Conservation (phyloP, 768 basidiomycete genomes). For the Tulasnella sp. region DNA sequence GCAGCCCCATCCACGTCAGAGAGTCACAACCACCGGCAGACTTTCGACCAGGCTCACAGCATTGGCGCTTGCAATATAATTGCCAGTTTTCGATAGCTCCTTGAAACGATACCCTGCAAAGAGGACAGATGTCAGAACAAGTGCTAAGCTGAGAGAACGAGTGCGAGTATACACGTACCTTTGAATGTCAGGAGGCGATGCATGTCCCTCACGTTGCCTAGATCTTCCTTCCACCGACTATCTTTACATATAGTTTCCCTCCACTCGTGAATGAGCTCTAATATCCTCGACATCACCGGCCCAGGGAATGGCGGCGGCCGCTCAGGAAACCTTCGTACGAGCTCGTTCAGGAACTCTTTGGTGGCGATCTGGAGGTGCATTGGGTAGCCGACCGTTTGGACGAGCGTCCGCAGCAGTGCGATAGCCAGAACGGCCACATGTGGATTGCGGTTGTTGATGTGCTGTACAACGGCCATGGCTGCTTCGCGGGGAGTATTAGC, state of each 20-base stretch:
- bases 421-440: slow-evolving; percentile 84
- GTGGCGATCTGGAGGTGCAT: slow-evolving; percentile 95
- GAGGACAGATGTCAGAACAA: not conserved
- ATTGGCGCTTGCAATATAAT: slow-evolving; percentile 16
- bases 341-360: slow-evolving; percentile 97
- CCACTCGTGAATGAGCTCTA: slow-evolving; percentile 90
- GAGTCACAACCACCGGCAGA: slow-evolving; percentile 36
- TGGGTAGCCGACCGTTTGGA: slow-evolving; percentile 93
- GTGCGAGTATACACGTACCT: slow-evolving; percentile 38
- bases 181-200: slow-evolving; percentile 89
- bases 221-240: slow-evolving; percentile 90
- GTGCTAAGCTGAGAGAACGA: not conserved
- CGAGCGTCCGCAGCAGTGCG: slow-evolving; percentile 79
- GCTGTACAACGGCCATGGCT: slow-evolving; percentile 70
- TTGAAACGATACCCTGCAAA: slow-evolving; percentile 27
- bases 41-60: slow-evolving; percentile 6
- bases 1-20: not conserved
- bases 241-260: slow-evolving; percentile 86
- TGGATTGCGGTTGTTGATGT: slow-evolving; percentile 88
- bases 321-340: slow-evolving; percentile 96
- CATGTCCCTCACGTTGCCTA: slow-evolving; percentile 98
- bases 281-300: slow-evolving; percentile 87
- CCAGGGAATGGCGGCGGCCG: slow-evolving; percentile 92
- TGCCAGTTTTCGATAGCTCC: slow-evolving; percentile 22
- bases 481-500: slow-evolving; percentile 94